Evolutionary conservation across 345 rosid species (phyloP).

Genomic region (Erodium maritimum): DNA sequence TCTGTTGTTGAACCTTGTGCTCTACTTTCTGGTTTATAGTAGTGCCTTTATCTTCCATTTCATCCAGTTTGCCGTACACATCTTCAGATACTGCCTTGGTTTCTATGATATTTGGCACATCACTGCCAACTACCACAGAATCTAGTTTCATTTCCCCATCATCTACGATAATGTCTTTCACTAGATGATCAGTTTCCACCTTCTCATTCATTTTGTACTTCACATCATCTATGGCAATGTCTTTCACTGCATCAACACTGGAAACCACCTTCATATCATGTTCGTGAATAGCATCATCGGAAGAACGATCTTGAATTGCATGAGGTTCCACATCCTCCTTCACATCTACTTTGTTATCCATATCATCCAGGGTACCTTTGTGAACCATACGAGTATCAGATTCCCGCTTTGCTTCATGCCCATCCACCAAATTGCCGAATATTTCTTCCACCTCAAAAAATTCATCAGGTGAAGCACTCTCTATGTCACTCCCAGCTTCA

Average conservation of each 20-base stretch:
- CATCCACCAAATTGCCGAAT: conserved; percentile 59
- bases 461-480: conserved; percentile 76
- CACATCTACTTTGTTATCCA: conserved; percentile 46
- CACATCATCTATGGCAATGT: conserved; percentile 88
- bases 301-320: conserved; percentile 62
- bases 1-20: conserved; percentile 20
- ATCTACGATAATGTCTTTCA: conserved; percentile 84
- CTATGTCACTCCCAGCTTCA: conserved; percentile 60
- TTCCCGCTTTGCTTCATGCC: conserved; percentile 48
- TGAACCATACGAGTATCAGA: conserved; percentile 20
- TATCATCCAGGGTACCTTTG: conserved; percentile 22
- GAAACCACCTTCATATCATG: conserved; percentile 33
- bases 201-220: conserved; percentile 46
- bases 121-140: conserved; percentile 15
- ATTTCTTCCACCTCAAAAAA: conserved; percentile 97
- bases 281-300: conserved; percentile 51
- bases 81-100: conserved; percentile 27
- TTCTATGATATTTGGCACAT: conserved; percentile 23
- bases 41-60: conserved; percentile 28
- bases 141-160: conserved; percentile 39
- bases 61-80: conserved; percentile 25
- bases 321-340: conserved; percentile 59
- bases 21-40: conserved; percentile 25
- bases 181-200: conserved; percentile 40
- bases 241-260: conserved; percentile 59